These are phyloP conservation scores for Aspergillus bombycis DNA, from an alignment of 2,329 filamentous ascomycete genomes.

Conservation along the genomic window DNA sequence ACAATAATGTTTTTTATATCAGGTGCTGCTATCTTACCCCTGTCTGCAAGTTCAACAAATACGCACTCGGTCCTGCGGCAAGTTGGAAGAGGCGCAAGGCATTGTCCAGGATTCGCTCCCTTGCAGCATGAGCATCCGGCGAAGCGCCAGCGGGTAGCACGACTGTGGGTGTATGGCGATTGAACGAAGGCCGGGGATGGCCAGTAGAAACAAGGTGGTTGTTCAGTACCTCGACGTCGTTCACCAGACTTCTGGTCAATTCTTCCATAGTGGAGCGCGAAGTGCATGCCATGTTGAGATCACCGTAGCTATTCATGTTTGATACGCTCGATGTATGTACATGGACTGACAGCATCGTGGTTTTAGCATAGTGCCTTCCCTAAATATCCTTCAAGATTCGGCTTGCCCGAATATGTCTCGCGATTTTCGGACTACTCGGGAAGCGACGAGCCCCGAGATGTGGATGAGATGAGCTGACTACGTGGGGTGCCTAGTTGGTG, in stretches of 20 bases:
- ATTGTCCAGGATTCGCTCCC: neutral
- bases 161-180: neutral
- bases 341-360: neutral
- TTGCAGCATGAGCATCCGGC: neutral
- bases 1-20: neutral
- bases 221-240: neutral
- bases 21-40: neutral
- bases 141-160: neutral
- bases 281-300: neutral
- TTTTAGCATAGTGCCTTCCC: neutral
- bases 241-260: neutral
- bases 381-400: neutral
- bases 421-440: neutral
- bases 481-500: neutral
- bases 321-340: neutral
- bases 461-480: neutral
- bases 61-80: conserved; percentile 22
- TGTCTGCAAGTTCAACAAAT: conserved; percentile 15
- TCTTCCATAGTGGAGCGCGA: neutral
- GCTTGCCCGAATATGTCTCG: neutral
- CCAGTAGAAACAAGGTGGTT: neutral
- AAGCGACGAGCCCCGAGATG: neutral
- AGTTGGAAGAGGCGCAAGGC: neutral
- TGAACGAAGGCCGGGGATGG: neutral
- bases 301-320: neutral